These are phyloP conservation scores for Daldinia grandis DNA, from an alignment of 495 filamentous ascomycete species.

Conservation along the genomic window DNA sequence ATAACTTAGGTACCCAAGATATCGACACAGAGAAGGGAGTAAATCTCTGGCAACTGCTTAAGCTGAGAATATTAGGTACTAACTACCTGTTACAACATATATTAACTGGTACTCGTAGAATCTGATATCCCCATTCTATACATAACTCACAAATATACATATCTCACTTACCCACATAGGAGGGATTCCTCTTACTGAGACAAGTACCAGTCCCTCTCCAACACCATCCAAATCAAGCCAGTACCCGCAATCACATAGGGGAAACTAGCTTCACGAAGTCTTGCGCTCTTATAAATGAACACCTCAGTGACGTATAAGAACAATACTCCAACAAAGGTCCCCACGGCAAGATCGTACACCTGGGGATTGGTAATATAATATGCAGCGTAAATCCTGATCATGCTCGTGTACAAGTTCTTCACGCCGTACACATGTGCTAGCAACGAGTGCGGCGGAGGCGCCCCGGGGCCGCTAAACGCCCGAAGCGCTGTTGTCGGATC, in stretches of 20 bases:
- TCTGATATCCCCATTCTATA: neutral
- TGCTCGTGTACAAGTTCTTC: neutral
- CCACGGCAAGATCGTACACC: neutral
- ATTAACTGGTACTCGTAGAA: too few relatives aligned
- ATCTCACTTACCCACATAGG: neutral
- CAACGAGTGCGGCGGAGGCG: too few relatives aligned
- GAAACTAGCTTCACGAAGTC: too few relatives aligned
- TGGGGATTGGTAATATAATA: neutral
- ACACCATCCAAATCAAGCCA: too few relatives aligned
- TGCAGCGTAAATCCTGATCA: neutral
- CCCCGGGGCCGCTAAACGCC: neutral
- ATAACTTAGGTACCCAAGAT: too few relatives aligned
- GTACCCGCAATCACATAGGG: too few relatives aligned
- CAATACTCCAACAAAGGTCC: neutral
- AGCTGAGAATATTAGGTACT: too few relatives aligned
- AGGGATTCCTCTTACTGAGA: neutral
- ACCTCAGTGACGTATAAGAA: neutral
- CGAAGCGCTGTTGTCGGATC: neutral
- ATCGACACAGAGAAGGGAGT: too few relatives aligned
- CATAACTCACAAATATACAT: neutral
- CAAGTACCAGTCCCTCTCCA: neutral
- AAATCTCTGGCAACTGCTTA: too few relatives aligned
- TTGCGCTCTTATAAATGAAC: neutral
- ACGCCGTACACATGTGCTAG: neutral
- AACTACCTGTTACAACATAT: too few relatives aligned